Base-by-base conservation (phyloP, 257 asterid genomes). In the Ophiorrhiza pumila region DNA sequence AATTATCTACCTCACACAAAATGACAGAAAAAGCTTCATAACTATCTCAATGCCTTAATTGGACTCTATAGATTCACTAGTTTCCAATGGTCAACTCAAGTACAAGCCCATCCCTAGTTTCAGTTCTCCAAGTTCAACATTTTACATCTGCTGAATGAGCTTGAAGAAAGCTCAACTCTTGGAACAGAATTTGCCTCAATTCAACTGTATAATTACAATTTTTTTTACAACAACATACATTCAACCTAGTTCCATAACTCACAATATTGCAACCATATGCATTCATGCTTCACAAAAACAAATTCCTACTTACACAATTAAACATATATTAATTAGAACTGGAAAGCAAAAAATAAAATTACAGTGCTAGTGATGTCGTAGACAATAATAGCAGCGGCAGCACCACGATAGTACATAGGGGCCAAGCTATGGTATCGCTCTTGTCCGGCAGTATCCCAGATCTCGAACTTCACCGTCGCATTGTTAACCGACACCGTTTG, bases 361-460 rank as follows among this genome's bases (percentile, higher is more conserved):
- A 94, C 98, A 94, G 87, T 61, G 88, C 87, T 91, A 80, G 93
- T 90, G 74, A 94, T 85, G 79, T 94, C 97, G 70, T 85, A 94
- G 72, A 94, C 99, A 71, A 94, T 91, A 61, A 94, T 87, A 18
- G 99, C 97, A 63, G 99, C 99, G 27, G 98, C 98, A 35, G 97
- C 97, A 4, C 99, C 99, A 77, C 99, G 83, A 77, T 94, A 91
- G 59, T 94, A 94, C 99, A 94, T 94, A 25, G 99, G 98, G 10
- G 99, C 99, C 85, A 94, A 87, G 86, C 98, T 94, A 71, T 94
- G 99, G 79, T 91, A 94, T 74, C 99, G 90, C 86, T 94, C 99
- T 85, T 90, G 98, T 5, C 97, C 99, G 32, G 98, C 99, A 45
- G 99, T 94, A 72, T 94, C 98, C 98, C 97, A 94, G 82, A 94